Conservation (phyloP, 106 monocot species). For the Cymbidium sinense region DNA sequence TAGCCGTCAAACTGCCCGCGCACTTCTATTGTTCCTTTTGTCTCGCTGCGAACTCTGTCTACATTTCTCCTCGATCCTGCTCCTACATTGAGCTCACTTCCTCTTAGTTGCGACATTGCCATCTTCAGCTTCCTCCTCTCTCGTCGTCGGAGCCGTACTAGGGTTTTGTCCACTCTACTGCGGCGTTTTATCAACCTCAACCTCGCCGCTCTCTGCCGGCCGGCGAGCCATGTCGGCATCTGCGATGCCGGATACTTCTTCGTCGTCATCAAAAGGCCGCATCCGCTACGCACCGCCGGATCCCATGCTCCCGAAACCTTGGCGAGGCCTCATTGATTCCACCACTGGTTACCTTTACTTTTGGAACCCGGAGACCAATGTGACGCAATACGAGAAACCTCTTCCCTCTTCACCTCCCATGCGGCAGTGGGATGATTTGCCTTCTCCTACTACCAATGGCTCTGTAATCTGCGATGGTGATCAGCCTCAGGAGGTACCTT, state of each 20-base stretch:
- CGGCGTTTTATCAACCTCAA: not conserved
- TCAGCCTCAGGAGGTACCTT: not conserved
- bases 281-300: constrained; percentile 40
- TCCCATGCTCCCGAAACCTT: constrained; percentile 48
- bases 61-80: too few species aligned
- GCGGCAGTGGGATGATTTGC: not conserved
- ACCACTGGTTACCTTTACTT: constrained; percentile 40
- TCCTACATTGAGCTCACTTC: too few species aligned
- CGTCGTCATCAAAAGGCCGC: constrained; percentile 8
- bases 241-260: not conserved
- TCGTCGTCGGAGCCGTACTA: not conserved
- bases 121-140: not conserved
- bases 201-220: not conserved
- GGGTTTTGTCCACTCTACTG: not conserved
- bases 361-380: constrained; percentile 55
- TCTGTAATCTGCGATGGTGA: not conserved
- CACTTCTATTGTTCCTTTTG: too few species aligned
- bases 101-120: not conserved
- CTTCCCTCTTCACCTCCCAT: not conserved
- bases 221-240: constrained; percentile 6
- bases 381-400: constrained; percentile 48
- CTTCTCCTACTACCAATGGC: not conserved
- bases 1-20: too few species aligned
- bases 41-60: too few species aligned
- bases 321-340: constrained; percentile 43